These are phyloP conservation scores for Calonectria naviculata DNA, from an alignment of 2,329 filamentous ascomycete genomes.

Conservation along the genomic window DNA sequence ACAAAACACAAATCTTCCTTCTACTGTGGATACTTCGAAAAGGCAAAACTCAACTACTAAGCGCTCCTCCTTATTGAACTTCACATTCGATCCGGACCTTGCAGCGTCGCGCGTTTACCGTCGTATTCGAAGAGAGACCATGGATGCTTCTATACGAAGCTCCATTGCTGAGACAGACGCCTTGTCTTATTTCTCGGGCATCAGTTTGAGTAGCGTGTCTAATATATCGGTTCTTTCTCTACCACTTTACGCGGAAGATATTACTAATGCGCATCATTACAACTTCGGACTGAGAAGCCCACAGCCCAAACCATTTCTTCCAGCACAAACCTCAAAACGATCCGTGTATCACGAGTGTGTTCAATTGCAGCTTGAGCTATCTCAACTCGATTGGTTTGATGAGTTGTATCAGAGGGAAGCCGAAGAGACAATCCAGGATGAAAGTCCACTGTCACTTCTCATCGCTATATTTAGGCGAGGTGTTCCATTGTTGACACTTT, in stretches of 20 bases:
- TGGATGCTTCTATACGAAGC: conserved; percentile 23
- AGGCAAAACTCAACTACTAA: not conserved
- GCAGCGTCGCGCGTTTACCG: conserved; percentile 20
- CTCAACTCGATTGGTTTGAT: not conserved
- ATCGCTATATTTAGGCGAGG: not conserved
- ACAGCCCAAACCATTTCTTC: not conserved
- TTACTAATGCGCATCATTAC: conserved; percentile 17
- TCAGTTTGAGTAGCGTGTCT: conserved; percentile 16
- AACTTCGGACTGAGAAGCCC: conserved; percentile 1
- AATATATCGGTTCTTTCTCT: conserved; percentile 14
- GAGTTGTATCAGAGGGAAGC: not conserved
- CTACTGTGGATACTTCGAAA: not conserved
- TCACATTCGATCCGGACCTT: conserved; percentile 13
- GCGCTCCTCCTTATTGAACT: not conserved
- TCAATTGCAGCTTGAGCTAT: not conserved
- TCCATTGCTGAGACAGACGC: not conserved
- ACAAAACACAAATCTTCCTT: not conserved
- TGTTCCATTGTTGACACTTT: not conserved
- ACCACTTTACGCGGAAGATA: conserved; percentile 16
- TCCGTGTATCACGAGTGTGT: not conserved
- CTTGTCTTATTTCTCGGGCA: conserved; percentile 15
- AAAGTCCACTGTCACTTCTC: not conserved
- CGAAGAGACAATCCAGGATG: not conserved
- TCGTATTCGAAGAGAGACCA: conserved; percentile 10
- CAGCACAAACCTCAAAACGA: not conserved